phyloP scores from a whole-genome alignment of 495 filamentous ascomycete genomes.

The Annulohypoxylon nitens region DNA sequence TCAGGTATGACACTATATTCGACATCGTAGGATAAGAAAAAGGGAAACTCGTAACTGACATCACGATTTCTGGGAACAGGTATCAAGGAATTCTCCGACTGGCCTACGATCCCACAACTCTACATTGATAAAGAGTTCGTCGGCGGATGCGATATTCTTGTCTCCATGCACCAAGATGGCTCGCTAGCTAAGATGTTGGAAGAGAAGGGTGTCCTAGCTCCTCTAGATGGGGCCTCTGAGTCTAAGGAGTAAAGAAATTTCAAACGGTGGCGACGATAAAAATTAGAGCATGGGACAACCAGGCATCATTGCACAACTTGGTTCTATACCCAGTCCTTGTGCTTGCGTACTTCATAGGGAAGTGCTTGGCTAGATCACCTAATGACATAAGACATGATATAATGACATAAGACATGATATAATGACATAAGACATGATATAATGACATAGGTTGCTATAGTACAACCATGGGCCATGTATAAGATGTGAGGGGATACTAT shows the following conservation, averaged over 20 bases:
- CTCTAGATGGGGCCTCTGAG: conserved; percentile 36
- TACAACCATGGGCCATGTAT: not conserved
- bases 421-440: not conserved
- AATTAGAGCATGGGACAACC: not conserved
- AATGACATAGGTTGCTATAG: not conserved
- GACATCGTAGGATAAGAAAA: not conserved
- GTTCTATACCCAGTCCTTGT: conserved; percentile 1
- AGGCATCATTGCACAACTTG: conserved; percentile 9
- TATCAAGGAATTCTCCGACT: conserved; percentile 98
- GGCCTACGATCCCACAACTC: conserved; percentile 97
- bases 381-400: not conserved
- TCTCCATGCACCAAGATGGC: conserved; percentile 97
- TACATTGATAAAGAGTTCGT: conserved; percentile 97
- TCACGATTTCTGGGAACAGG: conserved; percentile 64
- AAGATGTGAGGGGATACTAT: not conserved
- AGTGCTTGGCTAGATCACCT: not conserved
- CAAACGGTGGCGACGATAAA: not conserved
- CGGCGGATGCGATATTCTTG: conserved; percentile 95
- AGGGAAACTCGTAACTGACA: conserved; percentile 12
- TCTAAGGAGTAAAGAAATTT: conserved; percentile 23
- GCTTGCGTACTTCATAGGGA: conserved; percentile 5
- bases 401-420: not conserved
- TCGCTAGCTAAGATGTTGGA: conserved; percentile 91
- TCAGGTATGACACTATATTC: conserved; percentile 71
- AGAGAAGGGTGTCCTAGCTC: conserved; percentile 83